Evolutionary conservation across 371 early-diverging fungal genomes (phyloP), one percentile per base, ranked within the genome.

Genomic region (Smittium mucronatum): DNA sequence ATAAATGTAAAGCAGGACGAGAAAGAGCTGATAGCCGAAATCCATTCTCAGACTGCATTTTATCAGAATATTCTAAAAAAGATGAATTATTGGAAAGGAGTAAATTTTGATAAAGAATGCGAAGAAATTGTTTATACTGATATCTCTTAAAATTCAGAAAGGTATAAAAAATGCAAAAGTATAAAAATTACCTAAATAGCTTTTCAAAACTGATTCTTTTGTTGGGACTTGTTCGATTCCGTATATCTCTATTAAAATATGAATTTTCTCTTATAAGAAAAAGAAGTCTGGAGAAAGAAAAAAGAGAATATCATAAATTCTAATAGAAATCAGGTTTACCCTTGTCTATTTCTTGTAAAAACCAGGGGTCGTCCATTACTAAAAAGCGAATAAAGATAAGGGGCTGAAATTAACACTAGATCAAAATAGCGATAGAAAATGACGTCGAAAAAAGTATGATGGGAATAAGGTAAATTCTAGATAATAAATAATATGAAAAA

Each of bases 341-440:
- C n/a, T 36, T 67, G 31, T 67, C 67, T 47, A 67, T 30, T 5
- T 30, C 28, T 47, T 67, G 67, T 26, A 67, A 29, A 67, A 67
- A 67, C 67, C 67, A 67, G 1, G 67, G 67, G 28, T 67, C 67
- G 28, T 67, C 16, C 67, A 67, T 67, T 2, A 65, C 63, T 61
- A n/a, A 15, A 61, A 30, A 15, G n/a, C 26, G 5, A 30, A 30
- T 15, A 61, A 30, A 11, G n/a, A n/a, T n/a, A n/a, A n/a, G n/a
- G n/a, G n/a, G n/a, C n/a, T n/a, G n/a, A n/a, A n/a, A n/a, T n/a
- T n/a, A n/a, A n/a, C n/a, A n/a, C n/a, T n/a, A n/a, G n/a, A n/a
- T n/a, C n/a, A n/a, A n/a, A n/a, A n/a, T n/a, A n/a, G n/a, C n/a
- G n/a, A n/a, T n/a, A n/a, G n/a, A n/a, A n/a, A n/a, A n/a, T n/a